Base-by-base conservation (phyloP, 495 filamentous ascomycete genomes). In the Neurospora sp. region DNA sequence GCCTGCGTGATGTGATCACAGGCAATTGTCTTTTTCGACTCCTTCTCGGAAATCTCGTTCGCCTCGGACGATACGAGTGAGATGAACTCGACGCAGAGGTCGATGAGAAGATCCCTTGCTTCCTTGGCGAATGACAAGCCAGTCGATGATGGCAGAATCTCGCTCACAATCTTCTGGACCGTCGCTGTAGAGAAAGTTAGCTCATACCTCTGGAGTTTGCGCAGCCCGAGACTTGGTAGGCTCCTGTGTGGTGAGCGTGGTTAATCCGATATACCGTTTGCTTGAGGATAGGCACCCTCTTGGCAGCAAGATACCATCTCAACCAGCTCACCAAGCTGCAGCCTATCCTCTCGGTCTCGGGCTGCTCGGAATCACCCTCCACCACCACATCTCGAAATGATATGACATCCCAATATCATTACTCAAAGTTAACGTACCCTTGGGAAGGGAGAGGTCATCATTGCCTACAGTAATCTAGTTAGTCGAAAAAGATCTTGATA, bases 1-100 rank as follows among this genome's bases (percentile, higher is more conserved):
- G 96, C 96, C 77, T 93, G 93, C 76, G 94, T 94, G 75, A 98
- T 94, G 82, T 99, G 96, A 77, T 99, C 96, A 75, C 92, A 94
- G 0, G 94, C 94, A 71, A 99, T 99, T 0, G 96, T 99, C 85
- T 99, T 99, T 87, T 99, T 99, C 12, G 94, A 91, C 74, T 99
- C 96, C 77, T 95, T 97, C 82, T 99, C 96, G 18, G 94, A 93
- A 74, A 99, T 99, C 76, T 99, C 96, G 80, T 99, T 99, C 10
- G 96, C 96, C 83, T 99, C 94, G 42, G 93, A 96, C 35, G 94
- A 97, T 71, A 99, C 92, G 71, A 99, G 87, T 11, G 96, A 98
- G 81, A 99, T 98, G 84, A 98, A 99, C 79, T 99, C 96, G 74
- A 98, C 96, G 80, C 96, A 99, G 85, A 95, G 98, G 82, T 98